phyloP scores from a whole-genome alignment of 2,329 filamentous ascomycete species.

The Colletotrichum theobromicola region DNA sequence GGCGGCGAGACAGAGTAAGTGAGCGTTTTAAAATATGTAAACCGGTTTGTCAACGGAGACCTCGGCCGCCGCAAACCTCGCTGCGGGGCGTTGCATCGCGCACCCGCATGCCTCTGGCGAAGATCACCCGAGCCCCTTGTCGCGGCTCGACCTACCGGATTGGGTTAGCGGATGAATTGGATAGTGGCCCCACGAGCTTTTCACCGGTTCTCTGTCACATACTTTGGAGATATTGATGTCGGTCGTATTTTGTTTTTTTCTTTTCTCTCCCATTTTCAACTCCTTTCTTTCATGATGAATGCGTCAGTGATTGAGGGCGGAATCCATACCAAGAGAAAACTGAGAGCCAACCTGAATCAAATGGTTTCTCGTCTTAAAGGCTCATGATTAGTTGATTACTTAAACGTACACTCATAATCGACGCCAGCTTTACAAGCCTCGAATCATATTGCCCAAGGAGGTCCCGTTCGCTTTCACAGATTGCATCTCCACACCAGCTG shows the following conservation, averaged over 20 bases:
- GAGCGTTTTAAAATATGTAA: not conserved
- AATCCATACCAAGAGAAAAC: too few relatives aligned
- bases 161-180: not conserved
- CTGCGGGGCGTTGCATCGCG: not conserved
- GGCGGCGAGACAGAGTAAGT: not conserved
- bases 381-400: too few relatives aligned
- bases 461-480: not conserved
- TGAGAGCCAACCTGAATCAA: too few relatives aligned
- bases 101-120: not conserved
- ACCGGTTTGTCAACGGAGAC: not conserved
- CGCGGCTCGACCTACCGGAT: not conserved
- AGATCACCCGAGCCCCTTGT: not conserved
- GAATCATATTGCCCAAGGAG: fast-evolving
- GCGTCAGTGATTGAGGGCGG: too few relatives aligned
- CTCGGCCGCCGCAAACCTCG: not conserved
- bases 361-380: too few relatives aligned
- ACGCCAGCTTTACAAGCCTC: not conserved
- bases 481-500: not conserved
- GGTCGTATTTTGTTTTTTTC: too few relatives aligned
- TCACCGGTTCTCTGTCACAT: not conserved
- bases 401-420: too few relatives aligned
- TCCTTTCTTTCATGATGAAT: not conserved
- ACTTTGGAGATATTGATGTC: too few relatives aligned
- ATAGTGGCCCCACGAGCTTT: not conserved
- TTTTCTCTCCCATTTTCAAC: not conserved